These are phyloP conservation scores for Sporisorium graminicola DNA, from an alignment of 1,284 basidiomycete genomes.

Conservation along the genomic window DNA sequence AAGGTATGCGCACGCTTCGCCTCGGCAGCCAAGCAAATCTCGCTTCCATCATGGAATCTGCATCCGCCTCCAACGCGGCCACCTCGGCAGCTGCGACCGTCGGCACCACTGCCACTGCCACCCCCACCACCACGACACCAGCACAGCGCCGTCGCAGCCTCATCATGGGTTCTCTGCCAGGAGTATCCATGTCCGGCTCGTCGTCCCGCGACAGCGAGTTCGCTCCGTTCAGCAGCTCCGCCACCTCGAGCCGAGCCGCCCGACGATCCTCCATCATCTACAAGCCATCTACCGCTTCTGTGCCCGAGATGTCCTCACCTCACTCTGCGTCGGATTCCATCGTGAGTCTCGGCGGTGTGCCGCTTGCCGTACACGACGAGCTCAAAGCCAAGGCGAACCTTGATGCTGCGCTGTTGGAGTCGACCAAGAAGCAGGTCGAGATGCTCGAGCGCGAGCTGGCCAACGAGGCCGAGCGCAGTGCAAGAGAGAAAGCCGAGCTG, in stretches of 20 bases:
- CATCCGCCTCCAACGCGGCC: constrained; percentile 6
- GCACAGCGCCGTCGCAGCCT: constrained; percentile 47
- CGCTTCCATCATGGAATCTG: constrained; percentile 37
- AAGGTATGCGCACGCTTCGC: constrained; percentile 63
- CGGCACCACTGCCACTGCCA: constrained; percentile 17
- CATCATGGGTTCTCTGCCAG: constrained; percentile 35
- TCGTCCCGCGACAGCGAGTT: constrained; percentile 44
- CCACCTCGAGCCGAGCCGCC: constrained; percentile 21
- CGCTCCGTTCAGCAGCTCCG: constrained; percentile 20
- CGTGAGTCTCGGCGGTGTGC: constrained; percentile 40
- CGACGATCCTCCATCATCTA: constrained; percentile 55
- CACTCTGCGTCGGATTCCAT: constrained; percentile 39
- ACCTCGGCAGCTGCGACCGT: constrained; percentile 6
- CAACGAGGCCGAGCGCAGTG: constrained; percentile 46
- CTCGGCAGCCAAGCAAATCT: constrained; percentile 53
- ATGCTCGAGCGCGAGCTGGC: constrained; percentile 50
- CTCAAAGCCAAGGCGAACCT: constrained; percentile 55
- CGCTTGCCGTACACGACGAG: constrained; percentile 55
- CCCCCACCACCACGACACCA: constrained; percentile 18
- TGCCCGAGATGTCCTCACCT: constrained; percentile 20
- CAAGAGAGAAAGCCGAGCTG: constrained; percentile 55
- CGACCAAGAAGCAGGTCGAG: constrained; percentile 55
- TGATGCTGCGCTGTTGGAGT: constrained; percentile 53
- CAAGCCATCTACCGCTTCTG: constrained; percentile 41
- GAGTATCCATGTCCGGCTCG: constrained; percentile 6